Percentiles rank a stretch among this genome's conserved stretches.
These are phyloP conservation scores for Dovyalis caffra DNA, from an alignment of 345 rosid species.

Conservation along the genomic window DNA sequence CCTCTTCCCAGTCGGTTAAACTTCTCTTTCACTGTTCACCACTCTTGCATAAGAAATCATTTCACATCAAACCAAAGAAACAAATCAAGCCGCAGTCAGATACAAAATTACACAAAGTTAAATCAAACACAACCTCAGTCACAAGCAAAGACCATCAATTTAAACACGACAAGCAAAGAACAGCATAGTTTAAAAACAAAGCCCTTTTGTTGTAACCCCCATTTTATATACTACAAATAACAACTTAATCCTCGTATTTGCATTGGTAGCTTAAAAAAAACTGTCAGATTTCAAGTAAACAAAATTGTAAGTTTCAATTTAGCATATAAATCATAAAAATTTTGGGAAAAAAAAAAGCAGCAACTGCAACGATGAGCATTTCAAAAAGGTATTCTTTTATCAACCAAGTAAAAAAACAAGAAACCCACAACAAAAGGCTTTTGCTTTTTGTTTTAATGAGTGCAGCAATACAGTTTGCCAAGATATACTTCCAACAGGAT, in stretches of 20 bases:
- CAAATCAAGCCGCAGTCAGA: not conserved
- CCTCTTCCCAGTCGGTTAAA: constrained; percentile 5
- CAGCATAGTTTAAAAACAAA: constrained; percentile 5
- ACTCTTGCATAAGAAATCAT: constrained; percentile 3
- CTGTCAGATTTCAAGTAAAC: constrained; percentile 10
- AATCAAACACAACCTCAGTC: not conserved
- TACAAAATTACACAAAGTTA: not conserved
- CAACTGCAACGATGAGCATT: not conserved
- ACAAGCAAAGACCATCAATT: not conserved
- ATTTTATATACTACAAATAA: not conserved
- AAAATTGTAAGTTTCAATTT: not conserved
- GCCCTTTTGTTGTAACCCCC: not conserved
- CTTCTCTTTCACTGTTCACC: constrained; percentile 23
- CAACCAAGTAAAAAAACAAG: not conserved
- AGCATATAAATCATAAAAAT: not conserved
- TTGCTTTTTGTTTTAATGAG: not conserved
- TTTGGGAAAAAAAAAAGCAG: not conserved
- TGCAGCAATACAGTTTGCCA: not conserved
- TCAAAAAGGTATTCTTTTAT: not conserved
- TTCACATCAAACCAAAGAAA: constrained; percentile 18
- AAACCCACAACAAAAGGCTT: not conserved
- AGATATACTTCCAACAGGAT: constrained; percentile 29
- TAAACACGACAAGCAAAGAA: not conserved
- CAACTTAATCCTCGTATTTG: not conserved
- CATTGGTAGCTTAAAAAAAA: not conserved